phyloP scores from a whole-genome alignment of 2,329 filamentous ascomycete species.

The Fusarium buharicum region DNA sequence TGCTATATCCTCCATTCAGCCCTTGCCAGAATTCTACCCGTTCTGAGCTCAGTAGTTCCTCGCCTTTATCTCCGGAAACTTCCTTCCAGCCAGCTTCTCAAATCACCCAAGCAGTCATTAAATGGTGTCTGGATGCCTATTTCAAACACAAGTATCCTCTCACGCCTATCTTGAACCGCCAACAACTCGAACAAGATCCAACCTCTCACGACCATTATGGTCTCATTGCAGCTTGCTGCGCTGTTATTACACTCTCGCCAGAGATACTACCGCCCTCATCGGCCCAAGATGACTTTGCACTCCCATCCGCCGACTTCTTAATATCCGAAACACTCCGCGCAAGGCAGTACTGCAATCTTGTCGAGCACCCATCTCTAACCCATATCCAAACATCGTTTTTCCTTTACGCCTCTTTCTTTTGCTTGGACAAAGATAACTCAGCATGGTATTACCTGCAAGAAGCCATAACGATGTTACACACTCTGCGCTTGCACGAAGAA shows the following conservation, averaged over 20 bases:
- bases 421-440: constrained; percentile 48
- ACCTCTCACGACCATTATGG: constrained; percentile 41
- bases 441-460: constrained; percentile 50
- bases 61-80: fast-evolving
- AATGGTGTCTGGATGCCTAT: constrained; percentile 46
- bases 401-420: constrained; percentile 47
- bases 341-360: constrained; percentile 38
- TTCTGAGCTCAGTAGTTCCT: fast-evolving
- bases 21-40: not conserved
- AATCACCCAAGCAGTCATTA: constrained; percentile 30
- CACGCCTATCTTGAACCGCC: constrained; percentile 47
- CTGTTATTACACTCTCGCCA: constrained; percentile 45
- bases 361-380: constrained; percentile 44
- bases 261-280: constrained; percentile 37
- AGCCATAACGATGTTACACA: constrained; percentile 46
- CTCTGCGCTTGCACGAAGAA: constrained; percentile 47
- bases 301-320: constrained; percentile 40
- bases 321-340: constrained; percentile 46
- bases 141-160: constrained; percentile 51
- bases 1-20: not conserved
- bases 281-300: constrained; percentile 2
- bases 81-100: constrained; percentile 7
- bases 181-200: constrained; percentile 19
- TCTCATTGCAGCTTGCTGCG: constrained; percentile 45
- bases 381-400: constrained; percentile 50